Conservation (phyloP, 148 eudicot genomes). For the Silene uniflora region DNA sequence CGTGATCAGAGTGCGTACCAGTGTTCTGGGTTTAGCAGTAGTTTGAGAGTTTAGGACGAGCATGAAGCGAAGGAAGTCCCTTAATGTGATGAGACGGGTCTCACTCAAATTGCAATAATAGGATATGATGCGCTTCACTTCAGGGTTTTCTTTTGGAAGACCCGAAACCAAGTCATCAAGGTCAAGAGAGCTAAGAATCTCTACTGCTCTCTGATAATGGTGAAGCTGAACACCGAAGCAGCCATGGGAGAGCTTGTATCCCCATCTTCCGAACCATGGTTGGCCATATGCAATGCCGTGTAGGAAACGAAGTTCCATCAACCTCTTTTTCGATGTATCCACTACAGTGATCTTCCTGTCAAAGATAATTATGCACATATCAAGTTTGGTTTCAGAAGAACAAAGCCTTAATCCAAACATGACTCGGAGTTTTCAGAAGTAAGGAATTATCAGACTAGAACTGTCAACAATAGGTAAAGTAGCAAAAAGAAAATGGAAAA, state of each 20-base stretch:
- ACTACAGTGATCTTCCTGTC: constrained; percentile 65
- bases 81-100: constrained; percentile 46
- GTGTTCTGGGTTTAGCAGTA: constrained; percentile 12
- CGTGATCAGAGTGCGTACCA: constrained; percentile 24
- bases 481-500: too few relatives aligned
- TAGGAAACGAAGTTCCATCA: constrained; percentile 72
- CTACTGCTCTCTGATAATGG: constrained; percentile 56
- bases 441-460: too few relatives aligned
- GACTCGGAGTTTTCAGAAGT: too few relatives aligned
- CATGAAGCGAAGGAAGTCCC: constrained; percentile 69
- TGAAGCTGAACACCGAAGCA: constrained; percentile 64
- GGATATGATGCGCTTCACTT: constrained; percentile 37
- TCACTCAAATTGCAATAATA: constrained; percentile 59
- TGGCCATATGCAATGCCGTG: constrained; percentile 74
- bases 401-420: too few relatives aligned
- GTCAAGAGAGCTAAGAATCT: constrained; percentile 47
- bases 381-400: too few relatives aligned
- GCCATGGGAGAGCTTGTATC: constrained; percentile 62
- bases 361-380: constrained; percentile 7
- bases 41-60: constrained; percentile 43
- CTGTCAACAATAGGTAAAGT: too few relatives aligned
- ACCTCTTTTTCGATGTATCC: constrained; percentile 65
- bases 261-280: constrained; percentile 93
- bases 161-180: constrained; percentile 43
- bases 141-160: constrained; percentile 20